phyloP scores from a whole-genome alignment of 23 red algal species.

The Cyanidioschyzon merolae region DNA sequence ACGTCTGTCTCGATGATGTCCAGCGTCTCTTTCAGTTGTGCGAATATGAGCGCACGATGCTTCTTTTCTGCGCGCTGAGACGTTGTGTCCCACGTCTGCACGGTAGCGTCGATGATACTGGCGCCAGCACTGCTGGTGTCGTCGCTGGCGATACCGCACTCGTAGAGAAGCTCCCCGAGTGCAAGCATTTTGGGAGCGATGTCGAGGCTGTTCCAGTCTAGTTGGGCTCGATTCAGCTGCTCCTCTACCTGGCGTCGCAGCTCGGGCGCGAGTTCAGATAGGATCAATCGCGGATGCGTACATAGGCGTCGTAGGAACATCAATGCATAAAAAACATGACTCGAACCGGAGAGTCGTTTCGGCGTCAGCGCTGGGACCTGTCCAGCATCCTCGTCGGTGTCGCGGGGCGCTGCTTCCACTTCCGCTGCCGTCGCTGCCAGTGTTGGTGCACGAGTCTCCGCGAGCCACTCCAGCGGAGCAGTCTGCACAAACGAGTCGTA shows the following conservation, averaged over 20 bases:
- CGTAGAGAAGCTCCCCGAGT: conserved; percentile 46
- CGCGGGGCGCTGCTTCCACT: background rate
- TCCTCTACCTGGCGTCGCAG: background rate
- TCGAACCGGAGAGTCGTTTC: too few species aligned
- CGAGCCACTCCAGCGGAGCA: background rate
- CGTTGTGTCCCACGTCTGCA: conserved; percentile 26
- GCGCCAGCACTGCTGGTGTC: background rate
- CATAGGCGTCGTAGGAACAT: conserved; percentile 62
- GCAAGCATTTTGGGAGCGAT: conserved; percentile 57
- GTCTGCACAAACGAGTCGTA: conserved; percentile 67
- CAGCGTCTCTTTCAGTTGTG: conserved; percentile 78
- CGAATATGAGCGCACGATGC: conserved; percentile 92
- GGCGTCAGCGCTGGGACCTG: too few species aligned
- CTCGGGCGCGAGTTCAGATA: conserved; percentile 33
- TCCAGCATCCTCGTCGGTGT: background rate
- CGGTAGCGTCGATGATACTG: background rate
- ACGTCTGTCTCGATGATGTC: conserved; percentile 79
- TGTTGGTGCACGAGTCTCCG: background rate
- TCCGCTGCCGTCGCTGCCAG: background rate
- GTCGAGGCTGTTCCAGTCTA: conserved; percentile 40
- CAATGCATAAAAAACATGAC: conserved; percentile 49
- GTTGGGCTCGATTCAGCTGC: background rate
- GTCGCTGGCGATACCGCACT: conserved; percentile 56
- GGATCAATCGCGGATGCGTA: conserved; percentile 70
- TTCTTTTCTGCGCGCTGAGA: background rate